Conservation (phyloP, 2,329 filamentous ascomycete genomes). For the Xylaria sp. region DNA sequence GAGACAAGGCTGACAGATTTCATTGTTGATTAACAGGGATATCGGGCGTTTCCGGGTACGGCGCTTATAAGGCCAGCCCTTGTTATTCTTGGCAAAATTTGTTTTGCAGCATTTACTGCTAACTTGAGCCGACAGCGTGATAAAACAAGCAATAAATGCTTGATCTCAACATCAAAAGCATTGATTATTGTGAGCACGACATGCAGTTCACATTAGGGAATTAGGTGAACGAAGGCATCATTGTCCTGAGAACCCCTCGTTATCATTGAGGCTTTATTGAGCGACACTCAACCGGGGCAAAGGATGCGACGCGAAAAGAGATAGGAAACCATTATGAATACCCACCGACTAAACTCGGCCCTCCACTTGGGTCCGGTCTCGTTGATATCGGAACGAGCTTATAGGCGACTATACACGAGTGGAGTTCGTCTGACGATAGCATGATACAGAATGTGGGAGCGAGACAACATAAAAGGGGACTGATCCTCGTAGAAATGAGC, state of each 20-base stretch:
- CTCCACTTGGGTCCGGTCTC: constrained; percentile 37
- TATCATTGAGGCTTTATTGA: not conserved
- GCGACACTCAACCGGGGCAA: constrained; percentile 2
- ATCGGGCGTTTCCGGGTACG: constrained; percentile 40
- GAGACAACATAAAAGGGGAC: constrained; percentile 38
- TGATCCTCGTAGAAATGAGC: constrained; percentile 27
- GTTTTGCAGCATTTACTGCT: constrained; percentile 24
- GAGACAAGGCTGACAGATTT: constrained; percentile 49
- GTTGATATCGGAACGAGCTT: constrained; percentile 16
- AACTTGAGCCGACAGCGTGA: constrained; percentile 6
- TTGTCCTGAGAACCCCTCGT: not conserved
- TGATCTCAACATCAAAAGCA: not conserved
- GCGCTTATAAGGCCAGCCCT: constrained; percentile 28
- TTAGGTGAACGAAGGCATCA: not conserved
- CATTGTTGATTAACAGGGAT: constrained; percentile 34
- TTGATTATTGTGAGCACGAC: not conserved
- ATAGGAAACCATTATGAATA: constrained; percentile 2
- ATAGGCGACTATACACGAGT: constrained; percentile 24
- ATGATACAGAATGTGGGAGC: constrained; percentile 17
- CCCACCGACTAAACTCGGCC: constrained; percentile 29
- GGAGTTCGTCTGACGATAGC: constrained; percentile 25
- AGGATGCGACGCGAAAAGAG: constrained; percentile 5
- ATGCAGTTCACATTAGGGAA: not conserved
- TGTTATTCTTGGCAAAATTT: constrained; percentile 25
- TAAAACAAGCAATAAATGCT: not conserved